Evolutionary conservation across 78 protist species (phyloP).

Genomic region (Dictyostelium capitatum): DNA sequence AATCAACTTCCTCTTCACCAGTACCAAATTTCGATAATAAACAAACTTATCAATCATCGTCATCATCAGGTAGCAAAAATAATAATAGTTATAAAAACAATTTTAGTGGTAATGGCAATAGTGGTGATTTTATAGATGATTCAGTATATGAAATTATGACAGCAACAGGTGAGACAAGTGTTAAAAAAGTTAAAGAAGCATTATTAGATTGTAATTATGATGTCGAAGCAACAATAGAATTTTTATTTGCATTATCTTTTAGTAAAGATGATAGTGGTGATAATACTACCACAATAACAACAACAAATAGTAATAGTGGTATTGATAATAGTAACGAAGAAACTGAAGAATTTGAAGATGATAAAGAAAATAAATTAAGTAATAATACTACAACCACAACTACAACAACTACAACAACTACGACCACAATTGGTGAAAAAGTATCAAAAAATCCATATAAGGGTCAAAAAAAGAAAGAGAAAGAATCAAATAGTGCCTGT

Average conservation of each 20-base stretch:
- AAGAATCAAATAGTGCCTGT: background rate
- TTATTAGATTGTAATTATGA: conserved; percentile 61
- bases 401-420: conserved; percentile 43
- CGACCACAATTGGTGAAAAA: background rate
- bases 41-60: background rate
- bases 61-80: background rate
- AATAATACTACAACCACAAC: conserved; percentile 8
- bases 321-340: background rate
- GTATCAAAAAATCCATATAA: conserved; percentile 59
- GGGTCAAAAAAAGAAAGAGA: conserved; percentile 4
- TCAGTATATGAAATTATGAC: conserved; percentile 40
- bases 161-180: conserved; percentile 68
- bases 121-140: conserved; percentile 27
- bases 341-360: background rate
- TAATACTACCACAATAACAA: background rate
- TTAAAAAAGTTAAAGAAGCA: conserved; percentile 68
- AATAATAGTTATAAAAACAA: background rate
- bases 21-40: conserved; percentile 11
- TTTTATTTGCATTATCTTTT: conserved; percentile 25
- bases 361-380: background rate
- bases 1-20: background rate
- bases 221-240: conserved; percentile 67
- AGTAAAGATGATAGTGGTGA: background rate
- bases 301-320: background rate
- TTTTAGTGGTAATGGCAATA: background rate